Percentiles rank a stretch among this genome's conserved stretches.
Conservation (phyloP, 225 moss, liverwort and hornwort species). For the Straminergon stramineum region DNA sequence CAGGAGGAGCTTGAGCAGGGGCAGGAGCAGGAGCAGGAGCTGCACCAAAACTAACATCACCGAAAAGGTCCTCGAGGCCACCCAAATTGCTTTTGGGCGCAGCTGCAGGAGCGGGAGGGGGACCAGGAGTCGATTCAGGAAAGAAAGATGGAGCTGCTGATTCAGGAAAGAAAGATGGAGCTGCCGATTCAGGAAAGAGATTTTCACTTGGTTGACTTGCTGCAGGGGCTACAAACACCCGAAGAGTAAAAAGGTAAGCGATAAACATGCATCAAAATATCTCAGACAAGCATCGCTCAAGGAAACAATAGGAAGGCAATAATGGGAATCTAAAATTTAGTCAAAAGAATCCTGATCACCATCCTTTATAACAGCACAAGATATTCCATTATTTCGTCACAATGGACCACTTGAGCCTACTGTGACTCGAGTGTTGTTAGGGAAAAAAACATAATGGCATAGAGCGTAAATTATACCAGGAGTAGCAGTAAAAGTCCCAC, state of each 20-base stretch:
- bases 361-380: not conserved
- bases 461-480: not conserved
- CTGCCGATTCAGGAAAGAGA: slow-evolving; percentile 36
- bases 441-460: not conserved
- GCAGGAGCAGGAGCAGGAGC: slow-evolving; percentile 28
- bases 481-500: slow-evolving; percentile 47
- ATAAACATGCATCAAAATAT: not conserved
- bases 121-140: slow-evolving; percentile 31
- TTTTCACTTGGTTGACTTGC: slow-evolving; percentile 47
- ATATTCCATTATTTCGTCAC: not conserved
- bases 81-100: slow-evolving; percentile 24
- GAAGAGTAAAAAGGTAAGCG: not conserved
- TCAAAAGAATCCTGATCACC: not conserved
- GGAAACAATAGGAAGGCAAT: not conserved
- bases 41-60: slow-evolving; percentile 58
- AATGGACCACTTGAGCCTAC: not conserved
- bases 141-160: slow-evolving; percentile 28
- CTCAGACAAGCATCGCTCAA: not conserved
- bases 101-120: slow-evolving; percentile 24
- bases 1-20: not conserved
- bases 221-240: slow-evolving; percentile 29
- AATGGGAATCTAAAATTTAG: not conserved
- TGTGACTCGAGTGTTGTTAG: no score
- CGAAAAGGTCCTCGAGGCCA: slow-evolving; percentile 89
- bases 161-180: slow-evolving; percentile 35